phyloP scores from a whole-genome alignment of 2,329 filamentous ascomycete species.

The Phialophora tarda region DNA sequence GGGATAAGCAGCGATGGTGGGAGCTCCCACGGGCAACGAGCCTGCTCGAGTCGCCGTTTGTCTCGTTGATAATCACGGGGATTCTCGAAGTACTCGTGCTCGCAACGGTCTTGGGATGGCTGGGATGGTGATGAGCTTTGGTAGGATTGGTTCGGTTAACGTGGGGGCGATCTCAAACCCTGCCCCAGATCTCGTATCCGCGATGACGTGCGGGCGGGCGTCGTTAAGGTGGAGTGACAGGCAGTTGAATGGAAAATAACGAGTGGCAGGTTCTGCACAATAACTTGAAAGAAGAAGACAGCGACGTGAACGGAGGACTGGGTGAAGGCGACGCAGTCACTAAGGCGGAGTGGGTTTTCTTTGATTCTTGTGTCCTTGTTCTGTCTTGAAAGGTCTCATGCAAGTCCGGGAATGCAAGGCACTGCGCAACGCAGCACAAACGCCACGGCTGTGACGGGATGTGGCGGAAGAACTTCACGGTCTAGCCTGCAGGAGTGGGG shows the following conservation, averaged over 20 bases:
- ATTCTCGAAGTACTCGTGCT: neutral
- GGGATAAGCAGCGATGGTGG: neutral
- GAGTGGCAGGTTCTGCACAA: slow-evolving; percentile 7
- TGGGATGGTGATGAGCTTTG: neutral
- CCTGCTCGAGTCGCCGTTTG: slow-evolving; percentile 7
- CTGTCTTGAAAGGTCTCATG: slow-evolving; percentile 16
- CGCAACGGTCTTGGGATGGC: neutral
- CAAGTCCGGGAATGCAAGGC: slow-evolving; percentile 19
- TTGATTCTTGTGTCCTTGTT: slow-evolving; percentile 20
- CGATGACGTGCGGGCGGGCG: slow-evolving; percentile 13
- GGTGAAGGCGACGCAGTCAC: neutral
- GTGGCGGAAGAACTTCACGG: slow-evolving; percentile 8
- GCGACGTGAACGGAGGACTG: slow-evolving; percentile 7
- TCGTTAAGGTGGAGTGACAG: slow-evolving; percentile 11
- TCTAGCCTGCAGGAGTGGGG: neutral
- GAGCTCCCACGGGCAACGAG: slow-evolving; percentile 5
- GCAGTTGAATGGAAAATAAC: slow-evolving; percentile 1
- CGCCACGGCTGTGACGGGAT: slow-evolving; percentile 11
- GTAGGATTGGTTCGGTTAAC: slow-evolving; percentile 20
- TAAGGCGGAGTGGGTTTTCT: slow-evolving; percentile 12
- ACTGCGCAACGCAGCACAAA: slow-evolving; percentile 7
- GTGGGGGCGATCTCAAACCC: slow-evolving; percentile 22
- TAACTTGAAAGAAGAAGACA: neutral
- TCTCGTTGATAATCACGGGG: neutral
- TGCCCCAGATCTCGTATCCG: slow-evolving; percentile 20